Evolutionary conservation across 352 stramenopile species (phyloP).

Genomic region (Aphanomyces cochlioides): DNA sequence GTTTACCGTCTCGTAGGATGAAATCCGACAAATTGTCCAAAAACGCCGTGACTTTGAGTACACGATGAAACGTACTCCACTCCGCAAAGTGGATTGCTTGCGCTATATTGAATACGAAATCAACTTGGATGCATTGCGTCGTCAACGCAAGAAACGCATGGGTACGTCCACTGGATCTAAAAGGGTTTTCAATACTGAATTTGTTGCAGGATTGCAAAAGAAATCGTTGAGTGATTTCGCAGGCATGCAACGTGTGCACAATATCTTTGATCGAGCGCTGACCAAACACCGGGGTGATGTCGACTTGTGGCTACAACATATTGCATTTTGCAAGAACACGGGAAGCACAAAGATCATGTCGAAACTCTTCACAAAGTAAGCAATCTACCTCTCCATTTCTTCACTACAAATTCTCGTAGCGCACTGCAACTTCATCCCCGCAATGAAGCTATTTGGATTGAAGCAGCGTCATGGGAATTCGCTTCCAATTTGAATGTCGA

Average conservation of each 20-base stretch:
- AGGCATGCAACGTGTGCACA: constrained; percentile 66
- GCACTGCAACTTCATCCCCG: constrained; percentile 85
- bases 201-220: constrained; percentile 49
- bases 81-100: constrained; percentile 89
- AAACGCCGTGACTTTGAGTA: constrained; percentile 91
- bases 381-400: background rate
- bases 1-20: constrained; percentile 38
- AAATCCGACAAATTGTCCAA: constrained; percentile 89
- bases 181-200: constrained; percentile 3
- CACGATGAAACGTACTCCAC: constrained; percentile 78
- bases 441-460: constrained; percentile 85
- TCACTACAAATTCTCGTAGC: constrained; percentile 29
- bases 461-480: constrained; percentile 89
- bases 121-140: constrained; percentile 85
- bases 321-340: constrained; percentile 79
- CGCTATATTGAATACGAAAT: constrained; percentile 93
- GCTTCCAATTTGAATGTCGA: constrained; percentile 79
- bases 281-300: constrained; percentile 86
- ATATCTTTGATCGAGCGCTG: constrained; percentile 83
- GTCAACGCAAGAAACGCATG: constrained; percentile 72
- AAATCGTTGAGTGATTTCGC: constrained; percentile 68
- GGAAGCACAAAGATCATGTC: constrained; percentile 66
- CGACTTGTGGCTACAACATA: constrained; percentile 89
- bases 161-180: constrained; percentile 26
- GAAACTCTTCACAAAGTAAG: constrained; percentile 59